These are phyloP conservation scores for Brassica cretica DNA, from an alignment of 345 rosid species.

Conservation along the genomic window DNA sequence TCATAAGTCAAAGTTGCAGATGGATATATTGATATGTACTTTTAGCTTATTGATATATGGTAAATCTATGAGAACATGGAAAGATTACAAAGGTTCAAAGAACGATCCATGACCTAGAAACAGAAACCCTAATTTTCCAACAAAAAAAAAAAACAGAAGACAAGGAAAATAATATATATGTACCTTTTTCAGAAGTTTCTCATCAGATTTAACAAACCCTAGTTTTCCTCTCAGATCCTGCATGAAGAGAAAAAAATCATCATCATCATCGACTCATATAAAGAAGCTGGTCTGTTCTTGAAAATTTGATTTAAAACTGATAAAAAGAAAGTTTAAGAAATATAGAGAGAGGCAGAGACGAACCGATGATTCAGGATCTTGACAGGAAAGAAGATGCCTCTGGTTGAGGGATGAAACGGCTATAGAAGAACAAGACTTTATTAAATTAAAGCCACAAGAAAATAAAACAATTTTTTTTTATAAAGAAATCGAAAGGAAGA, in stretches of 20 bases:
- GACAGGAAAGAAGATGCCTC: conserved; percentile 28
- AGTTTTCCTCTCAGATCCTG: conserved; percentile 39
- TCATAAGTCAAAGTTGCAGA: conserved; percentile 11
- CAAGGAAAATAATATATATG: neutral
- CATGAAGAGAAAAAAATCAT: conserved; percentile 9
- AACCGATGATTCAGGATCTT: conserved; percentile 40
- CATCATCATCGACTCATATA: neutral
- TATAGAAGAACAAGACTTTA: conserved; percentile 15
- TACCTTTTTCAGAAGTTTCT: conserved; percentile 25
- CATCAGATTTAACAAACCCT: conserved; percentile 10
- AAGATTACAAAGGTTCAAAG: conserved; percentile 29
- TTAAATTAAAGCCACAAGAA: conserved; percentile 28
- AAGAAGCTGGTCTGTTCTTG: neutral
- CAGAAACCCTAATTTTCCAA: conserved; percentile 9
- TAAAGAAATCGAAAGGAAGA: conserved; percentile 19
- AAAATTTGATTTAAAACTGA: neutral
- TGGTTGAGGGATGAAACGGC: conserved; percentile 25
- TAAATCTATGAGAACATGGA: conserved; percentile 28
- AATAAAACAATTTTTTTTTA: neutral
- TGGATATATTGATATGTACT: neutral
- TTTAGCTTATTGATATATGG: neutral
- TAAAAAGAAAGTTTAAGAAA: neutral
- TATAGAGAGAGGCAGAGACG: conserved; percentile 17
- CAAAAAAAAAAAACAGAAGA: neutral
- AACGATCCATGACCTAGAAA: conserved; percentile 27